Conservation (phyloP, 2,329 filamentous ascomycete genomes). For the Cladosporium sp. region DNA sequence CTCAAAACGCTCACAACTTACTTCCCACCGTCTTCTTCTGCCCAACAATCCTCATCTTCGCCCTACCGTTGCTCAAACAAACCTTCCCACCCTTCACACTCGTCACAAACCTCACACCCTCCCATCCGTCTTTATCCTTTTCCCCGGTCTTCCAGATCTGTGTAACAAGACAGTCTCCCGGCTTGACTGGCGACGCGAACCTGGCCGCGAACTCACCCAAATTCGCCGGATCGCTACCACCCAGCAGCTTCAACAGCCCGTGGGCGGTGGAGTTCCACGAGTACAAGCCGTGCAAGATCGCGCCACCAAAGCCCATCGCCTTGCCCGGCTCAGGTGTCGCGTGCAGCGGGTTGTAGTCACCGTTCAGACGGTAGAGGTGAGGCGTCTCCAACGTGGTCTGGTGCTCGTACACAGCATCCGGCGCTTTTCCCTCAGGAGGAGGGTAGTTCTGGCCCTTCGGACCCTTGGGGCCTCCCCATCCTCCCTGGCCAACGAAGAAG, state of each 20-base stretch:
- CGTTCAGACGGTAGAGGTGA: constrained; percentile 78
- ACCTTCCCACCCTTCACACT: constrained; percentile 79
- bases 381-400: constrained; percentile 73
- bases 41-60: constrained; percentile 66
- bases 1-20: constrained; percentile 23
- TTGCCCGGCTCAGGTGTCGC: constrained; percentile 79
- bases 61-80: constrained; percentile 82
- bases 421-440: constrained; percentile 68
- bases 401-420: constrained; percentile 69
- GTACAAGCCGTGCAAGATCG: constrained; percentile 87
- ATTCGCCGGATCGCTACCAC: constrained; percentile 75
- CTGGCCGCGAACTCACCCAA: constrained; percentile 86
- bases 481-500: constrained; percentile 79
- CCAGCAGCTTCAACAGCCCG: constrained; percentile 69
- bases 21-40: constrained; percentile 24
- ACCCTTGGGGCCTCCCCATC: constrained; percentile 86
- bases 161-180: constrained; percentile 77
- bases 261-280: constrained; percentile 80
- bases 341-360: constrained; percentile 92
- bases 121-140: constrained; percentile 63
- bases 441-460: constrained; percentile 77
- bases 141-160: constrained; percentile 79
- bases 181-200: constrained; percentile 81
- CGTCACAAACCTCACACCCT: constrained; percentile 80
- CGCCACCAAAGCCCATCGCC: constrained; percentile 88